phyloP scores from a whole-genome alignment of 768 basidiomycete genomes.

The Cytidiella melzeri region DNA sequence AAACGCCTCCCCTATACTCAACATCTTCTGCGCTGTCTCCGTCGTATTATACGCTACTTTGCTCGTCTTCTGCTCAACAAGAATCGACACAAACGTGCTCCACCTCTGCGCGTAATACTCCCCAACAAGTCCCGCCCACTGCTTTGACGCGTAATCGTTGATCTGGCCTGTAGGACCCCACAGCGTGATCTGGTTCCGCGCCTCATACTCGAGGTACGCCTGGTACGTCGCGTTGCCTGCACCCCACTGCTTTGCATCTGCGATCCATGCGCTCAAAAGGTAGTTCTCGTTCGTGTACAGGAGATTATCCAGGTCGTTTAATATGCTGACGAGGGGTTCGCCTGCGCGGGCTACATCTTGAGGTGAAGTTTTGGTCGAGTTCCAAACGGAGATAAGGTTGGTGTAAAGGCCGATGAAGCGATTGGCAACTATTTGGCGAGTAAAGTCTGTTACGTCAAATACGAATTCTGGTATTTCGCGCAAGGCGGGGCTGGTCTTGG shows the following conservation, averaged over 20 bases:
- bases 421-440: slow-evolving; percentile 35
- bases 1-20: slow-evolving; percentile 31
- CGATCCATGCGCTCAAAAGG: slow-evolving; percentile 32
- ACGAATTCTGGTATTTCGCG: slow-evolving; percentile 27
- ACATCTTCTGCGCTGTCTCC: slow-evolving; percentile 20
- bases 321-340: slow-evolving; percentile 24
- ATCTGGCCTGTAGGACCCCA: slow-evolving; percentile 38
- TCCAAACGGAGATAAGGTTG: slow-evolving; percentile 25
- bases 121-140: slow-evolving; percentile 35
- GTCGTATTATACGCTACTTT: slow-evolving; percentile 26
- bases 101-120: slow-evolving; percentile 32
- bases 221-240: slow-evolving; percentile 26
- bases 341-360: slow-evolving; percentile 20
- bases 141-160: slow-evolving; percentile 39
- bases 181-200: slow-evolving; percentile 37
- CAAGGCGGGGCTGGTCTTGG: slow-evolving; percentile 14
- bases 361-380: slow-evolving; percentile 17
- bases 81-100: slow-evolving; percentile 29
- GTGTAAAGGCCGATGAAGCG: slow-evolving; percentile 30
- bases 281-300: slow-evolving; percentile 28
- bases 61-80: slow-evolving; percentile 23
- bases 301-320: slow-evolving; percentile 30
- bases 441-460: slow-evolving; percentile 34
- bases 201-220: slow-evolving; percentile 31
- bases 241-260: slow-evolving; percentile 27